Conservation (phyloP, 345 rosid species). For the Draba incana region DNA sequence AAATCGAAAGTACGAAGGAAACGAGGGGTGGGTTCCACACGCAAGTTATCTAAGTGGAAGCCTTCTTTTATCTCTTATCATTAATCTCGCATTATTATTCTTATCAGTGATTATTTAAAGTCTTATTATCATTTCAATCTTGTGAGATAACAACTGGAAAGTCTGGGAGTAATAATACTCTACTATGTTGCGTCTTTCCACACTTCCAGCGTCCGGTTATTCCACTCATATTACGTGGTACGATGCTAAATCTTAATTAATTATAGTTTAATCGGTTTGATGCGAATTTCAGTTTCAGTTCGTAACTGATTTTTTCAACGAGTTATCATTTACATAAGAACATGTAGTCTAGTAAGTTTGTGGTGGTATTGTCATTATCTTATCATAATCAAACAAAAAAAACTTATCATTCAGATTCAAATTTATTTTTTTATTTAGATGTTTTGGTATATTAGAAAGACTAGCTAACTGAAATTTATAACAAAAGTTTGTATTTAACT, state of each 20-base stretch:
- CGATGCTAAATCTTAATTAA: slow-evolving; percentile 5
- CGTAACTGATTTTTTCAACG: neutral
- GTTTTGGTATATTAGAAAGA: too few relatives aligned
- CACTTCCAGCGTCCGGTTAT: slow-evolving; percentile 30
- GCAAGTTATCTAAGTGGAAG: slow-evolving; percentile 24
- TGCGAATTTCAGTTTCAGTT: neutral
- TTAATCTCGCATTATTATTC: neutral
- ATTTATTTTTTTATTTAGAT: neutral
- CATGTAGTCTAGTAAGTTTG: too few relatives aligned
- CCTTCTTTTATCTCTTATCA: slow-evolving; percentile 1
- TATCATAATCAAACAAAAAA: too few relatives aligned
- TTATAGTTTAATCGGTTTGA: neutral
- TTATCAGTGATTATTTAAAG: neutral
- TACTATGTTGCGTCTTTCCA: slow-evolving; percentile 30
- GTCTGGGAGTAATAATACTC: slow-evolving; percentile 17
- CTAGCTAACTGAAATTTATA: too few relatives aligned
- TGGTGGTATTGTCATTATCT: too few relatives aligned
- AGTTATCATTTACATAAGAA: neutral
- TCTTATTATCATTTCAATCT: slow-evolving; percentile 9
- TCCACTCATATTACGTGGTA: slow-evolving; percentile 25
- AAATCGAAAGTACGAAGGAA: slow-evolving; percentile 40
- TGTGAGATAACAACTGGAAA: slow-evolving; percentile 31
- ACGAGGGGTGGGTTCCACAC: slow-evolving; percentile 38
- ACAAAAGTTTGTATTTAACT: neutral
- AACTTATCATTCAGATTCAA: too few relatives aligned